Conservation (phyloP, 495 filamentous ascomycete genomes). For the Lophium mytilinum region DNA sequence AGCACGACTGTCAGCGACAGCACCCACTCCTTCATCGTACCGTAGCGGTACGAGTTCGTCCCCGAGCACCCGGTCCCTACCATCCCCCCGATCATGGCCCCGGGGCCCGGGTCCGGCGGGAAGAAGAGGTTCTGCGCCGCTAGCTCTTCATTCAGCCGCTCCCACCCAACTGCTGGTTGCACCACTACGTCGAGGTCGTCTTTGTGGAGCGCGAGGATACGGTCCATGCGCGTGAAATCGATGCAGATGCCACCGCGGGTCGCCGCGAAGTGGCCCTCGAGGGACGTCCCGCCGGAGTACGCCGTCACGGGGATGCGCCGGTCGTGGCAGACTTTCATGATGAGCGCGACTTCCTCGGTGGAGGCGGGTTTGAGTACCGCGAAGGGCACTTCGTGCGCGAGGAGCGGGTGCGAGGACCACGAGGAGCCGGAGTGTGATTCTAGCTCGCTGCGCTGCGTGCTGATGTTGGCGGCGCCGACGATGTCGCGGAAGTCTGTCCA, state of each 20-base stretch:
- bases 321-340: constrained; percentile 68
- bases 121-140: constrained; percentile 65
- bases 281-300: constrained; percentile 66
- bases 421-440: constrained; percentile 70
- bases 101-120: constrained; percentile 74
- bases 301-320: constrained; percentile 65
- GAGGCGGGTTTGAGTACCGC: constrained; percentile 29
- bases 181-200: constrained; percentile 75
- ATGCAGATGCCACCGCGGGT: constrained; percentile 69
- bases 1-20: constrained; percentile 83
- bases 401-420: constrained; percentile 70
- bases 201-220: constrained; percentile 61
- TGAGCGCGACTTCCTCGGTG: constrained; percentile 46
- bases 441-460: constrained; percentile 59
- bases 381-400: constrained; percentile 29
- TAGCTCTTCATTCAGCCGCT: constrained; percentile 64
- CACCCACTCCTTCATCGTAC: constrained; percentile 97
- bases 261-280: constrained; percentile 75
- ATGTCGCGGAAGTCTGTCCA: constrained; percentile 87
- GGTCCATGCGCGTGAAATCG: constrained; percentile 69
- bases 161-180: constrained; percentile 76
- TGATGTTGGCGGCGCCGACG: constrained; percentile 77
- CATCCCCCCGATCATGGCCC: constrained; percentile 92
- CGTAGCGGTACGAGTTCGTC: constrained; percentile 89
- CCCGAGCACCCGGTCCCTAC: constrained; percentile 88